Base-by-base conservation (phyloP, 176 grass and related monocot species). In the Eragrostis nindensis region DNA sequence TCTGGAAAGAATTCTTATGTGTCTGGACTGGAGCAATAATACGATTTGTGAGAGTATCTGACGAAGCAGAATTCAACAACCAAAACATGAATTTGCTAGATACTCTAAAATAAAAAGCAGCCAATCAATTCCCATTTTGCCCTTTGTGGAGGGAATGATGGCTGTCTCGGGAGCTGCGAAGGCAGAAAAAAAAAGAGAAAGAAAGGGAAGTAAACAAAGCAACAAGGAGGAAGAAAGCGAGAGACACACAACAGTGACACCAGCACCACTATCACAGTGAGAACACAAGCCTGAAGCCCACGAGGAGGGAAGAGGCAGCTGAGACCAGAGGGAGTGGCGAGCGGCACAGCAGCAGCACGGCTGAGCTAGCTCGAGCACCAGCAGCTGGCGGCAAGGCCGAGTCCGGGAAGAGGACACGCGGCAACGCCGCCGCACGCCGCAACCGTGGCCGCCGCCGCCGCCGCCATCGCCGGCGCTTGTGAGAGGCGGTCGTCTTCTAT, bases 131-230 rank as follows among this genome's bases (percentile, higher is more conserved):
- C 53, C 70, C 56, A 70, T 76, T 92, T 85, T 87, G 71, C 84
- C 86, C 87, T 74, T 52, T 32, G 77, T 80, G 88, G 70, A 92
- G 36, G 79, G 77, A 89, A 89, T 89, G 89, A 89, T 89, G 85
- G 54, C 25, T 65, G 83, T 72, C 86, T 92, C 70, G 90, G n/a
- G 86, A 76, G 56, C 32, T 11, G 80, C 60, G 70, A 75, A 62
- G 73, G 67, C 62, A 57, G 44, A 27, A 56, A 21, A 48, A 45
- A n/a, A 68, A 81, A 46, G 62, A 45, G 1, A 2, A 27, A 62
- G 30, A 53, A 27, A 41, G 39, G 21, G 4, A 11, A 67, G 27
- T 49, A 78, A 82, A 86, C 57, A 72, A 82, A 85, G 65, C 73
- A 41, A 40, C 36, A 30, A 61, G 76, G 86, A 60, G 73, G 60